Evolutionary conservation across 345 rosid genomes (phyloP).

Genomic region (Lagerstroemia speciosa): DNA sequence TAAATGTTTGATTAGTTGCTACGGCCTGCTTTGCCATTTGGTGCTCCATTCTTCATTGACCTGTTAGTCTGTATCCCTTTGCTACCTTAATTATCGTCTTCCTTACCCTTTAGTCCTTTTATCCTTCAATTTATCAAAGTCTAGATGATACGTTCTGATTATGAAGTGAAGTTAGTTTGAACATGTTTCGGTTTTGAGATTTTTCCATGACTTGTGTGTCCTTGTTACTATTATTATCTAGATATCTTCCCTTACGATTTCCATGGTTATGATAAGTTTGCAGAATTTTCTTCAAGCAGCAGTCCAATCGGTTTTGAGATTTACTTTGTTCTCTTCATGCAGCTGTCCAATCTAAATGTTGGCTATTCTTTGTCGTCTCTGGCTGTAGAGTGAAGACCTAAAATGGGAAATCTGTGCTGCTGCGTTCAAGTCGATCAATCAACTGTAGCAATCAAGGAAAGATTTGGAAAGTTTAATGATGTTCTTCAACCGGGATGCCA

Average conservation of each 20-base stretch:
- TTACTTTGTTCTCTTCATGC: neutral
- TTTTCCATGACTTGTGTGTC: neutral
- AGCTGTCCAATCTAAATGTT: neutral
- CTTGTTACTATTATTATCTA: neutral
- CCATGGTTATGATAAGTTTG: neutral
- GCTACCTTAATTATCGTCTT: neutral
- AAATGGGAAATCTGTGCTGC: conserved; percentile 30
- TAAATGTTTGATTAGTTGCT: neutral
- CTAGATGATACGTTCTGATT: neutral
- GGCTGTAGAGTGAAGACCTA: conserved; percentile 13
- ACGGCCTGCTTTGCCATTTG: neutral
- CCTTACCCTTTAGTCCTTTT: neutral
- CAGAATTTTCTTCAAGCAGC: neutral
- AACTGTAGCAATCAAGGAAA: conserved; percentile 28
- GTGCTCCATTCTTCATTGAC: neutral
- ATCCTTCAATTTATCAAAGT: neutral
- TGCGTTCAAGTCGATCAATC: conserved; percentile 34
- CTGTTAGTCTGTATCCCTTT: neutral
- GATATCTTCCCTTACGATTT: neutral
- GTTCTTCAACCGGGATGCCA: conserved; percentile 40
- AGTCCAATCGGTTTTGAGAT: too few species aligned
- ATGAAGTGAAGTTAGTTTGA: neutral
- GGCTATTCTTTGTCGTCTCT: neutral
- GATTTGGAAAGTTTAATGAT: conserved; percentile 30
- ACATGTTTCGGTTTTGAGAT: neutral